Percentiles rank a stretch among this genome's conserved stretches.
Conservation (phyloP, 306 rosid genomes). For the Quercus berberidifolia region DNA sequence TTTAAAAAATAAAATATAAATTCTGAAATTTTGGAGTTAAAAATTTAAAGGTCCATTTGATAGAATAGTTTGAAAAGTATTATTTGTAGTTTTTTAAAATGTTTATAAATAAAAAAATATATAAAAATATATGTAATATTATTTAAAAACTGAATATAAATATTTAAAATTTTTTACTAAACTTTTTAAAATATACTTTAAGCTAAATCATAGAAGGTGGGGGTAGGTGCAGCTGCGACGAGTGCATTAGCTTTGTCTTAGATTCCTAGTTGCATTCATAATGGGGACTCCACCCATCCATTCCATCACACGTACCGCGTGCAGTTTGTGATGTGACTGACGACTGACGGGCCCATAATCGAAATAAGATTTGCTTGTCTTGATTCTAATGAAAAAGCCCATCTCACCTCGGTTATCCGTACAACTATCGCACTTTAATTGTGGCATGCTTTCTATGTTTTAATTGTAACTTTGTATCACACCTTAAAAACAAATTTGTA, state of each 20-base stretch:
- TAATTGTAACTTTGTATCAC: neutral
- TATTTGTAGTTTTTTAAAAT: no score
- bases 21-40: no score
- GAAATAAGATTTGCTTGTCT: constrained; percentile 3
- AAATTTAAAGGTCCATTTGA: no score
- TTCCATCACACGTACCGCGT: constrained; percentile 5
- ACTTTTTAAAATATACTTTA: no score
- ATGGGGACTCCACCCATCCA: constrained; percentile 8
- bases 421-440: neutral
- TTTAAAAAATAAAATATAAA: no score
- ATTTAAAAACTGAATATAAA: no score
- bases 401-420: neutral
- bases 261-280: neutral
- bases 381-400: constrained; percentile 3
- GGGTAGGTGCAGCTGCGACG: neutral
- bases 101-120: no score
- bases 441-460: neutral
- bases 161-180: fast-evolving
- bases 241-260: neutral
- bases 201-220: neutral
- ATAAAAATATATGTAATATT: no score
- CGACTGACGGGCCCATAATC: constrained; percentile 8
- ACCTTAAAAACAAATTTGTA: no score
- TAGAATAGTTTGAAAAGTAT: no score
- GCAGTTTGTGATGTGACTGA: constrained; percentile 17